Evolutionary conservation across 2,329 filamentous ascomycete genomes (phyloP).

Genomic region (Didymellaceae sp.): DNA sequence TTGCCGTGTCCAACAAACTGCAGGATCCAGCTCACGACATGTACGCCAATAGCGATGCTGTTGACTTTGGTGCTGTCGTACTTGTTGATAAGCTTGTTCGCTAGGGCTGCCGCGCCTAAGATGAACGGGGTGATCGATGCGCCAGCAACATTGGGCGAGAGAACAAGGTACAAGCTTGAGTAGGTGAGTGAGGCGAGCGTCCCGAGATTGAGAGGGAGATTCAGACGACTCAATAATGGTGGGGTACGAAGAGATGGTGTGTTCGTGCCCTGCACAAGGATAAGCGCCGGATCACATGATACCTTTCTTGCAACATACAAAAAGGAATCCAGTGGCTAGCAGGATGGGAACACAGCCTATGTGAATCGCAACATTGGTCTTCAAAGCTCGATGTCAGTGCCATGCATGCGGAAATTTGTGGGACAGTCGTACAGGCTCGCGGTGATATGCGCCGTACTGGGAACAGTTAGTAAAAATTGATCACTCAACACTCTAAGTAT

Average conservation of each 20-base stretch:
- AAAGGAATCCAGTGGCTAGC: constrained; percentile 71
- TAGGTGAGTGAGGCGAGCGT: constrained; percentile 67
- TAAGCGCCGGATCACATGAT: not conserved
- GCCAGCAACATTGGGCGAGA: constrained; percentile 85
- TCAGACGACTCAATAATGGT: constrained; percentile 41
- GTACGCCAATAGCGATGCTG: constrained; percentile 69
- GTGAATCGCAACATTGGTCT: constrained; percentile 79
- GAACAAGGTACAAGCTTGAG: constrained; percentile 81
- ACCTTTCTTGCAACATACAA: constrained; percentile 60
- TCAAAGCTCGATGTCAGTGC: constrained; percentile 1
- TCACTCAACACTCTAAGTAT: not conserved
- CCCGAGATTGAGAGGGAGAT: constrained; percentile 49
- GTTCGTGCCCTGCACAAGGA: constrained; percentile 59
- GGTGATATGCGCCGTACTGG: constrained; percentile 84
- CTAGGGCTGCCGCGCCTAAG: constrained; percentile 72
- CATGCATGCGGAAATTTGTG: no score
- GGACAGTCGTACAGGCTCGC: constrained; percentile 63
- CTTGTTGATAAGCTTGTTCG: constrained; percentile 71
- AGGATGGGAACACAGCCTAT: constrained; percentile 79
- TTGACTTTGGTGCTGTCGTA: constrained; percentile 63
- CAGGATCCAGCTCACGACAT: constrained; percentile 78
- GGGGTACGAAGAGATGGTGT: constrained; percentile 54
- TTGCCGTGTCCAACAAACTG: constrained; percentile 92
- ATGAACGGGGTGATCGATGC: constrained; percentile 75
- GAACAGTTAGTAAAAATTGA: not conserved